Base-by-base conservation (phyloP, 768 basidiomycete genomes). In the Pleurotus giganteus region DNA sequence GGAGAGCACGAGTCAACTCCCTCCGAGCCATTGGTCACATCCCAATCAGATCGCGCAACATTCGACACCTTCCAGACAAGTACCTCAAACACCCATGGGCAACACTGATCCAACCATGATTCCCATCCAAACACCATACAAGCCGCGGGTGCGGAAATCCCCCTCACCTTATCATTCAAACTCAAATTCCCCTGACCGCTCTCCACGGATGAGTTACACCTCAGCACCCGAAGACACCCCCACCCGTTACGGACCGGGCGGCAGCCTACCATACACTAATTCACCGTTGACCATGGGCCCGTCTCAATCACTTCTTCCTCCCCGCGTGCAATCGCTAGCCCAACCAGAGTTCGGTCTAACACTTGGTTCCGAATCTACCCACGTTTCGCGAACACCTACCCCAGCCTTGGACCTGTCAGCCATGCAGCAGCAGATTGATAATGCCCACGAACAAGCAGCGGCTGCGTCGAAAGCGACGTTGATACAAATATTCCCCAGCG, bases 401-500 rank as follows among this genome's bases (percentile, higher is more conserved):
- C 86, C 85, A 29, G 81, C 77, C 47, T 70, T 91, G 27, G 89
- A 92, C 67, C 64, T 90, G 42, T 74, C 79, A 4, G 86, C 81
- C 1, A 74, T 92, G 50, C 88, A 90, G 60, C 81, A 79, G 19
- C 82, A 90, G 73, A 92, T 87, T 59, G 94, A 95, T 65, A 75
- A 74, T 8, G 89, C 89, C 19, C 85, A 90, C 61, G 84, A 85
- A 56, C 79, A 85, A 41, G 90, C 88, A 19, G 82, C 82, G 13
- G 81, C 77, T 13, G 90, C 89, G 2, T 79, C 91, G 47, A 73
- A 78, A 53, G 85, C 85, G 61, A 96, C 94, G 27, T 71, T 98
- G 58, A 70, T 80, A 54, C 92, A 95, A 71, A 96, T 96, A 58
- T 98, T 98, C 79, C 94, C 94, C 1, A 68, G 68, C 8, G 75